Evolutionary conservation across 1,284 basidiomycete species (phyloP), one percentile per base, ranked within the genome.

Genomic region (Microbotryum silenes-acaulis): DNA sequence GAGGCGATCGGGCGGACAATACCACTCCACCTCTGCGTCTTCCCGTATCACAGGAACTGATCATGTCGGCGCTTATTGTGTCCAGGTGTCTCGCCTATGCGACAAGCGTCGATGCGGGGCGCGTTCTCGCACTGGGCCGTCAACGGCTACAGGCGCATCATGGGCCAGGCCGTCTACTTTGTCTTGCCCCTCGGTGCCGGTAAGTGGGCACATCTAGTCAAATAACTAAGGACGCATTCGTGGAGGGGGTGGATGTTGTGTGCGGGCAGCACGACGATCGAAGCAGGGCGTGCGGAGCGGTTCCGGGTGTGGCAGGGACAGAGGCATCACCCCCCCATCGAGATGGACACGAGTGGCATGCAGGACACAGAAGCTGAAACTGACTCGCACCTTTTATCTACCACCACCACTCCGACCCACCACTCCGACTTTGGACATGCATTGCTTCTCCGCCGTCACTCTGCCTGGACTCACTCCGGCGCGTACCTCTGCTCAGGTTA

Each of bases 81-180:
- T 29, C 56, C 72, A 94, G 91, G 82, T 68, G 72, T 92, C 67
- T 92, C 92, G 33, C 87, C 90, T 16, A 87, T 83, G 79, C 83
- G 85, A 74, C 83, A 88, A 72, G 84, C 84, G 66, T 83, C 88
- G 14, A 81, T 87, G 51, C 82, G 84, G 54, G 80, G 88, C 65
- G 82, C 85, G 70, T 75, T 93, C 74, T 79, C 81, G 59, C 83
- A 78, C 71, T 94, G 87, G 80, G 73, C 92, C 70, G 89, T 92
- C 82, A 91, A 92, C 78, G 91, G 90, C 53, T 87, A 86, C 80
- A 81, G 81, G 67, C 85, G 91, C 68, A 76, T 91, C 54, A 82
- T 85, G 59, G 79, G 78, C 47, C 88, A 93, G 73, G 79, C 84
- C 27, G 79, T 88, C 53, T 96, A 91, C 80, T 90, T 88, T 78